These are phyloP conservation scores for Annulohypoxylon truncatum DNA, from an alignment of 2,329 filamentous ascomycete genomes.

Conservation along the genomic window DNA sequence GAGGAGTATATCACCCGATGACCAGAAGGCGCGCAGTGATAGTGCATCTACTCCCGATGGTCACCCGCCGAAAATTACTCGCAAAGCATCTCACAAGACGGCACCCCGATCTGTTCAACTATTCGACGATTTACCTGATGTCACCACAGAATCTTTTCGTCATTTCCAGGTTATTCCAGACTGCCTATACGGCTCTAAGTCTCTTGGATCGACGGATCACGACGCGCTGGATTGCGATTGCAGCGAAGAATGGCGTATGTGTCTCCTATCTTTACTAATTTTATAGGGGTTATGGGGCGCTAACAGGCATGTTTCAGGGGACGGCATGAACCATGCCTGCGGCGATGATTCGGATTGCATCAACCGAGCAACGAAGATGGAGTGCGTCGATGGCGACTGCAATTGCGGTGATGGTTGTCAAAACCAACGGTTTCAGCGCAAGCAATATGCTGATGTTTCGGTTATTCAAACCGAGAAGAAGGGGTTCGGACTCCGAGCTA, in stretches of 20 bases:
- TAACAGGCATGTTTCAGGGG: slow-evolving; percentile 56
- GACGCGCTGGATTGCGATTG: slow-evolving; percentile 95
- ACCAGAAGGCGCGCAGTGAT: slow-evolving; percentile 60
- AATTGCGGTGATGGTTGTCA: slow-evolving; percentile 89
- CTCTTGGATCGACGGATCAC: slow-evolving; percentile 90
- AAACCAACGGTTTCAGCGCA: slow-evolving; percentile 93
- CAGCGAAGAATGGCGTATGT: slow-evolving; percentile 92
- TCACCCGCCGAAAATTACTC: slow-evolving; percentile 76
- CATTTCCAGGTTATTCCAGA: slow-evolving; percentile 85
- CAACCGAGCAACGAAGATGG: slow-evolving; percentile 97
- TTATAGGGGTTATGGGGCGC: slow-evolving; percentile 33
- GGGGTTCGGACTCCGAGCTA: slow-evolving; percentile 88
- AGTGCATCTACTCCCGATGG: slow-evolving; percentile 62
- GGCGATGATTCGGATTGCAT: slow-evolving; percentile 98
- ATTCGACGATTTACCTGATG: slow-evolving; percentile 81
- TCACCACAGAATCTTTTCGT: slow-evolving; percentile 78
- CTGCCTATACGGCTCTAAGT: slow-evolving; percentile 92
- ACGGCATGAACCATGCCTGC: slow-evolving; percentile 82
- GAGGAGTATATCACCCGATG: slow-evolving; percentile 59
- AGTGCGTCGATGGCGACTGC: slow-evolving; percentile 85
- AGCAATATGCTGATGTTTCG: slow-evolving; percentile 88
- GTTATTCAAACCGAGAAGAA: slow-evolving; percentile 99
- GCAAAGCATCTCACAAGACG: slow-evolving; percentile 79
- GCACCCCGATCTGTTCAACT: slow-evolving; percentile 71
- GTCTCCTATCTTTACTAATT: slow-evolving; percentile 19